Percentiles rank a stretch among this genome's conserved stretches.
phyloP scores from a whole-genome alignment of 2,329 filamentous ascomycete genomes.

The Aspergillus luchuensis region DNA sequence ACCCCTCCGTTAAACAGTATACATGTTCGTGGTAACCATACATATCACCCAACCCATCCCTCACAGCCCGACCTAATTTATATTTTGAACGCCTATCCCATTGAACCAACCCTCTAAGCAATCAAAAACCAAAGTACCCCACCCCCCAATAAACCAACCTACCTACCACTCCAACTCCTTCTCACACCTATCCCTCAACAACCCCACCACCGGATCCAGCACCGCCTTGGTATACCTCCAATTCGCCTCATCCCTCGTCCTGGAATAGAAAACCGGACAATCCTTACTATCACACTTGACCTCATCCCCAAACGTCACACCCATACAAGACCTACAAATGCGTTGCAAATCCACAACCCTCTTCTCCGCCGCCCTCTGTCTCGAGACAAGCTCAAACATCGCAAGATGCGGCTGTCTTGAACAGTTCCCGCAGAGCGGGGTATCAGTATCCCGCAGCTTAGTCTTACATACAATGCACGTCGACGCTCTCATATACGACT shows the following conservation, averaged over 20 bases:
- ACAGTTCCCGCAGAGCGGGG: constrained; percentile 46
- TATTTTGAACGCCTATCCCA: background rate
- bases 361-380: constrained; percentile 65
- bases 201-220: constrained; percentile 40
- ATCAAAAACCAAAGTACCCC: background rate
- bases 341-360: constrained; percentile 65
- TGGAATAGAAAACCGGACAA: constrained; percentile 83
- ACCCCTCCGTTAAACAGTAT: no score
- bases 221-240: constrained; percentile 40
- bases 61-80: background rate
- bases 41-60: background rate
- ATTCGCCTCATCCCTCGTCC: constrained; percentile 41
- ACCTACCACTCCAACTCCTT: constrained; percentile 42
- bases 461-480: constrained; percentile 75
- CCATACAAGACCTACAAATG: constrained; percentile 80
- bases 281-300: constrained; percentile 88
- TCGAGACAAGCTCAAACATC: constrained; percentile 63
- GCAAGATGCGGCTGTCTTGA: constrained; percentile 53
- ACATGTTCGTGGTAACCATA: no score
- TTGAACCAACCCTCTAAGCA: background rate
- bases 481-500: constrained; percentile 84
- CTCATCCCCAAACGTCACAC: constrained; percentile 70
- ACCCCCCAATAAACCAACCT: constrained; percentile 6
- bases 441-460: constrained; percentile 53
- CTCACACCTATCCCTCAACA: constrained; percentile 39